Percentiles rank a stretch among this genome's conserved stretches.
Conservation (phyloP, 2,329 filamentous ascomycete species). For the Verticillium longisporum region DNA sequence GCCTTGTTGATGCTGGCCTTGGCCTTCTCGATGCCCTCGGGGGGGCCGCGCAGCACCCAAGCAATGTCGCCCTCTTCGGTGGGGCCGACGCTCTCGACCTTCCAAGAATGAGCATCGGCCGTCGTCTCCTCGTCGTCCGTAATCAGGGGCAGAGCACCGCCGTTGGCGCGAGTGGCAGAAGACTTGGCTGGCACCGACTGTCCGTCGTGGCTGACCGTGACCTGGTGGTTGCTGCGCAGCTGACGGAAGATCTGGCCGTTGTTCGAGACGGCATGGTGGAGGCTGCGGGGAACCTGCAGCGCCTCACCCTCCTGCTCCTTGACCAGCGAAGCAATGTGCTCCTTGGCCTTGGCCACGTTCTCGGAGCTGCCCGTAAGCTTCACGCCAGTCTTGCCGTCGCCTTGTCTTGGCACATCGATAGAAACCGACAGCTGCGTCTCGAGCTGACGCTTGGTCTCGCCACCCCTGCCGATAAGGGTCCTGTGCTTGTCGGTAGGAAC, state of each 20-base stretch:
- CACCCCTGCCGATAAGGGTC: constrained; percentile 83
- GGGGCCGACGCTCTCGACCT: constrained; percentile 59
- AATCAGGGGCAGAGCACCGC: constrained; percentile 73
- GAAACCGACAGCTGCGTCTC: constrained; percentile 82
- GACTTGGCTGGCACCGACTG: constrained; percentile 67
- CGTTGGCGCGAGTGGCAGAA: constrained; percentile 47
- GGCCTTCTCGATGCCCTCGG: constrained; percentile 76
- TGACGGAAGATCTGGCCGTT: constrained; percentile 91
- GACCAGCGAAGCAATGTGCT: constrained; percentile 70
- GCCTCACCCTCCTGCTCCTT: constrained; percentile 88
- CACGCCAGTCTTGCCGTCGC: constrained; percentile 74
- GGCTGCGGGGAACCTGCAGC: constrained; percentile 70
- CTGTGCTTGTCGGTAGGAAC: constrained; percentile 87
- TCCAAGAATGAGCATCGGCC: constrained; percentile 73
- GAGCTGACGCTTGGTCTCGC: constrained; percentile 76
- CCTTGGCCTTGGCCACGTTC: constrained; percentile 79
- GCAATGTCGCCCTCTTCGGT: constrained; percentile 69
- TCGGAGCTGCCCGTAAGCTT: constrained; percentile 75
- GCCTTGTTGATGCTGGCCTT: constrained; percentile 67
- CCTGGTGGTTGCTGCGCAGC: constrained; percentile 76
- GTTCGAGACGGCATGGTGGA: constrained; percentile 81
- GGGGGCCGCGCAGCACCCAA: constrained; percentile 77
- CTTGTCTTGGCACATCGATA: constrained; percentile 87
- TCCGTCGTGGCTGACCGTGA: constrained; percentile 87
- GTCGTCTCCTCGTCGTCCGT: constrained; percentile 70